Base-by-base conservation (phyloP, 1,284 basidiomycete genomes). In the Leccinum fallax region DNA sequence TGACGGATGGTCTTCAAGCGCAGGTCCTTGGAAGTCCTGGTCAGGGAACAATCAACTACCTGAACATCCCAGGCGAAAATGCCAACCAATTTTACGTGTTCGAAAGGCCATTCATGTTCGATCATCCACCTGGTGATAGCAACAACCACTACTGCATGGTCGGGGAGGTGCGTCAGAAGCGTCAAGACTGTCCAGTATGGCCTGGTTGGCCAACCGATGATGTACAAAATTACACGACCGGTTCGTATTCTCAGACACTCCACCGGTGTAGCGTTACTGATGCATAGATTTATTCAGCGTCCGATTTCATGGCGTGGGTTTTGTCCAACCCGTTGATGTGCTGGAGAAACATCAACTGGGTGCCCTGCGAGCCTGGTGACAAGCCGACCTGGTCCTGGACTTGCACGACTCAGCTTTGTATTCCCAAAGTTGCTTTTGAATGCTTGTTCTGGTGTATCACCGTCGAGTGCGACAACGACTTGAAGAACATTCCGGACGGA, bases 151-250 rank as follows among this genome's bases (percentile, higher is more conserved):
- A 60, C 40, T 66, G 65, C 28, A 3, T 63, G 28, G 40, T 66
- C 24, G 57, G 36, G 9, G 61, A 66, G 52, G 59, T 53, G 10
- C 65, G 65, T 10, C 65, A 66, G 59, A 36, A 36, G 26, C 11
- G 7, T 49, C 6, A 24, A 5, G 9, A 21, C 43, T 36, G 36
- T 15, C 30, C 66, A 66, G 40, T 57, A 8, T 66, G 5, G 8
- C 59, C 65, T 1, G 28, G 6, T n/a, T 66, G 65, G 65, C 48
- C 65, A 5, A 57, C 28, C 40, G 54, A 66, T 1, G 54, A 64
- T 15, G 5, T 36, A 36, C 36, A 36, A 16, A 48, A 60, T 15
- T 57, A 57, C 32, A 19, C 21, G 16, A 66, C 62, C 2, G 0
- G 62, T 66, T 53, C 48, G 59, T 66, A 19, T 46, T 34, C 32